Evolutionary conservation across 1,139 yeast species (phyloP).

Genomic region (Yamadazyma diddensiae): DNA sequence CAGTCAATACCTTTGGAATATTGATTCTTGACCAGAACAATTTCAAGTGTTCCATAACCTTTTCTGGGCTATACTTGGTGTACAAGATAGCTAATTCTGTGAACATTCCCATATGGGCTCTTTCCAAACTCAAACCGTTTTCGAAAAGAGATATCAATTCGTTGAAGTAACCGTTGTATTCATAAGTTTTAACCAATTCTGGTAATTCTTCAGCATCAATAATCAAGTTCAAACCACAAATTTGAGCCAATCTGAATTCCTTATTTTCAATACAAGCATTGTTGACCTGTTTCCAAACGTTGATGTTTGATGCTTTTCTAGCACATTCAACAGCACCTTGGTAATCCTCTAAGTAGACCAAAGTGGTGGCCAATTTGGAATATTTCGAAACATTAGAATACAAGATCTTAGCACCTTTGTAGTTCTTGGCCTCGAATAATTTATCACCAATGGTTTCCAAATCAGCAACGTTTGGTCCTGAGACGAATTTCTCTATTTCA

Average conservation of each 20-base stretch:
- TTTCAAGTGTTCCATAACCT: constrained; percentile 94
- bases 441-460: constrained; percentile 90
- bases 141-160: constrained; percentile 91
- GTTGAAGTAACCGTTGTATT: constrained; percentile 85
- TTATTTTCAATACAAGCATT: constrained; percentile 93
- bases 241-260: constrained; percentile 96
- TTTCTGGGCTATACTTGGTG: constrained; percentile 85
- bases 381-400: constrained; percentile 87
- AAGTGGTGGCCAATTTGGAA: constrained; percentile 92
- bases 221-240: constrained; percentile 95
- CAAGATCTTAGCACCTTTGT: constrained; percentile 89
- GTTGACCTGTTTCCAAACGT: constrained; percentile 97
- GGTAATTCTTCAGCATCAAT: constrained; percentile 97
- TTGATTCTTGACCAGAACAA: constrained; percentile 97
- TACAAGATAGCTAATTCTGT: constrained; percentile 91
- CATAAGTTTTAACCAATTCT: constrained; percentile 84
- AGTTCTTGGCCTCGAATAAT: constrained; percentile 76
- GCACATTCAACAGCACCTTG: constrained; percentile 99
- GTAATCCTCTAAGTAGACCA: constrained; percentile 87
- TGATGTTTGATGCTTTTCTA: constrained; percentile 91
- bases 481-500: constrained; percentile 82
- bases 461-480: constrained; percentile 90
- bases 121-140: constrained; percentile 92
- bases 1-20: constrained; percentile 94
- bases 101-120: constrained; percentile 99